Conservation (phyloP, 208 protist genomes). For the Vickermania spadyakhi region DNA sequence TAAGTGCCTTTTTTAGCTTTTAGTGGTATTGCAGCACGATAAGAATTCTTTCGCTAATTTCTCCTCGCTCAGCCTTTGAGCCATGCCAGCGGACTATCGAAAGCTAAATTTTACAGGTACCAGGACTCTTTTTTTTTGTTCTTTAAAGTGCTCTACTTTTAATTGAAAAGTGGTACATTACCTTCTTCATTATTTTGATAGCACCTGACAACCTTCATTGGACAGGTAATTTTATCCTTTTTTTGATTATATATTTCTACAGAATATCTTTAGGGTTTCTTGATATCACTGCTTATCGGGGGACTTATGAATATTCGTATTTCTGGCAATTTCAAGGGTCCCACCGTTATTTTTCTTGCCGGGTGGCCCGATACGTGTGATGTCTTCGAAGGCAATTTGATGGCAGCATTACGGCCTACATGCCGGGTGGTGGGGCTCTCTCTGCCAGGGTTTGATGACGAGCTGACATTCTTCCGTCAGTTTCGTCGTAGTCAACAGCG, state of each 20-base stretch:
- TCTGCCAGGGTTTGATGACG: slow-evolving; percentile 46
- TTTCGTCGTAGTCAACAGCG: slow-evolving; percentile 3
- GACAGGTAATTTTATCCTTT: slow-evolving; percentile 11
- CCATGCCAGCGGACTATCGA: no score
- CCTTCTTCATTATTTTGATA: no score
- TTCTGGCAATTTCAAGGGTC: slow-evolving; percentile 49
- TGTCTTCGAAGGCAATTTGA: slow-evolving; percentile 65
- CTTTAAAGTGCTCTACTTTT: no score
- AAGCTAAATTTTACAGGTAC: no score
- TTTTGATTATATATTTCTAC: slow-evolving; percentile 7
- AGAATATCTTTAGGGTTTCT: not conserved
- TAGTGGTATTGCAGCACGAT: no score
- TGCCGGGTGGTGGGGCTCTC: slow-evolving; percentile 65
- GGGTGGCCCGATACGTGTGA: slow-evolving; percentile 72
- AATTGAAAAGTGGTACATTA: no score
- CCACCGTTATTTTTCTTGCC: slow-evolving; percentile 59
- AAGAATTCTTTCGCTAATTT: no score
- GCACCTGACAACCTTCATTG: slow-evolving; percentile 1
- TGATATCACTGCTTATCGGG: no score
- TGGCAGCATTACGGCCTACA: slow-evolving; percentile 25
- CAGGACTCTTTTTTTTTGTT: no score
- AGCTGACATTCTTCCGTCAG: slow-evolving; percentile 24
- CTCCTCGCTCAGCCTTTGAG: no score
- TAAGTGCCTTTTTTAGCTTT: no score
- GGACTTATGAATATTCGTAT: slow-evolving; percentile 65